Conservation (phyloP, 1,284 basidiomycete genomes). For the Stereum hirsutum region DNA sequence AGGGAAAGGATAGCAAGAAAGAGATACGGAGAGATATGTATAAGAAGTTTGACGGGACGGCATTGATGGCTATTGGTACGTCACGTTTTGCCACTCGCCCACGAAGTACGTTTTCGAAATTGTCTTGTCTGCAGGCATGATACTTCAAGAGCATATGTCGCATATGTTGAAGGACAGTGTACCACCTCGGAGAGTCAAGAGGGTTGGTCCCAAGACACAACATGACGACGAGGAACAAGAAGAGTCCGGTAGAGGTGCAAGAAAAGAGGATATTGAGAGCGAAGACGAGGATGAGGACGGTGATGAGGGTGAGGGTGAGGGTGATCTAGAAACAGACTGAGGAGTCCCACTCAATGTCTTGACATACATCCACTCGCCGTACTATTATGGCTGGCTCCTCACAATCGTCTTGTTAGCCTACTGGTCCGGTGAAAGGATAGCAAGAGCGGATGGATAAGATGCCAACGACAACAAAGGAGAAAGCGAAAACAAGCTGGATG, state of each 20-base stretch:
- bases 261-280: no score
- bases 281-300: conserved; percentile 9
- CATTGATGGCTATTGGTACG: conserved; percentile 58
- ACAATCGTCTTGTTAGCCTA: background rate
- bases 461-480: conserved; percentile 8
- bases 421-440: background rate
- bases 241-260: no score
- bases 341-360: no score
- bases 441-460: conserved; percentile 8
- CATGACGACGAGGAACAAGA: conserved; percentile 1
- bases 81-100: background rate
- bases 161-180: conserved; percentile 28
- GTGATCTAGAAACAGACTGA: conserved; percentile 6
- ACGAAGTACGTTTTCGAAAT: background rate
- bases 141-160: conserved; percentile 56
- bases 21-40: conserved; percentile 48
- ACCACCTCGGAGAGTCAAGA: conserved; percentile 29
- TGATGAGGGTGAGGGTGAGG: conserved; percentile 1
- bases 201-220: conserved; percentile 5
- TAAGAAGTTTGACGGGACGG: conserved; percentile 60
- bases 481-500: conserved; percentile 3
- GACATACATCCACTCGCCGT: no score
- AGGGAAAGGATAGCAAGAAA: conserved; percentile 7
- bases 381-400: background rate
- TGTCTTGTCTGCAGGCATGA: conserved; percentile 40